These are phyloP conservation scores for Tetrahymena malaccensis DNA, from an alignment of 73 alveolate genomes.

Conservation along the genomic window DNA sequence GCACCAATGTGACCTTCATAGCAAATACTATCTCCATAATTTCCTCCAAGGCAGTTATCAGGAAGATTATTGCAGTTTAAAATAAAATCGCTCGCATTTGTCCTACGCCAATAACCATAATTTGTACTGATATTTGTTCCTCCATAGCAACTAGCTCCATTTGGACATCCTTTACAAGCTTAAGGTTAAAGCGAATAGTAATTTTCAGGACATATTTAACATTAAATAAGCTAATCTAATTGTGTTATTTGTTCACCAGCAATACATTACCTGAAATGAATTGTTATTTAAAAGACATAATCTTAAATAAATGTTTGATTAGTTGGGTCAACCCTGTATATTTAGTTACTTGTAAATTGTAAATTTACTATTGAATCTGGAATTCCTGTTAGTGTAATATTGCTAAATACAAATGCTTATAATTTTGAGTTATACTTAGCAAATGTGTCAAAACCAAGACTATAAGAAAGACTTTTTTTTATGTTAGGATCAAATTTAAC, in stretches of 20 bases:
- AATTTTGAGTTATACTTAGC: not conserved
- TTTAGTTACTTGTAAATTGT: not conserved
- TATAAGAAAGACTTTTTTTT: not conserved
- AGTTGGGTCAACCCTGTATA: not conserved
- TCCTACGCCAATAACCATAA: constrained; percentile 51
- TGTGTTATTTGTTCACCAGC: not conserved
- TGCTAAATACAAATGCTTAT: not conserved
- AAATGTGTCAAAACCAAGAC: not conserved
- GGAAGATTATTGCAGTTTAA: not conserved
- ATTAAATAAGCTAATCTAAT: not conserved
- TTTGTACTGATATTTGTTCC: constrained; percentile 16
- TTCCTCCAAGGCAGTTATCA: constrained; percentile 13
- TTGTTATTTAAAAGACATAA: not conserved
- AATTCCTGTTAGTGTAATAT: not conserved
- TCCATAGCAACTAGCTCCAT: constrained; percentile 32
- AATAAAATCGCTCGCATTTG: constrained; percentile 14
- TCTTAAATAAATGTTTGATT: not conserved
- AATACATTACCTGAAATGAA: not conserved
- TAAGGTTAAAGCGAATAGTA: not conserved
- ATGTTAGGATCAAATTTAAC: not conserved
- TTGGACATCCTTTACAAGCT: constrained; percentile 13
- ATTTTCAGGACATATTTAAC: constrained; percentile 9
- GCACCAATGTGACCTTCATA: constrained; percentile 31
- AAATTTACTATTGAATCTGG: not conserved
- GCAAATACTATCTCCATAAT: not conserved